A percentile compares a stretch with the other conserved stretches of the same genome.
Evolutionary conservation across 73 alveolate genomes (phyloP).

Genomic region (Urostyla sp.): DNA sequence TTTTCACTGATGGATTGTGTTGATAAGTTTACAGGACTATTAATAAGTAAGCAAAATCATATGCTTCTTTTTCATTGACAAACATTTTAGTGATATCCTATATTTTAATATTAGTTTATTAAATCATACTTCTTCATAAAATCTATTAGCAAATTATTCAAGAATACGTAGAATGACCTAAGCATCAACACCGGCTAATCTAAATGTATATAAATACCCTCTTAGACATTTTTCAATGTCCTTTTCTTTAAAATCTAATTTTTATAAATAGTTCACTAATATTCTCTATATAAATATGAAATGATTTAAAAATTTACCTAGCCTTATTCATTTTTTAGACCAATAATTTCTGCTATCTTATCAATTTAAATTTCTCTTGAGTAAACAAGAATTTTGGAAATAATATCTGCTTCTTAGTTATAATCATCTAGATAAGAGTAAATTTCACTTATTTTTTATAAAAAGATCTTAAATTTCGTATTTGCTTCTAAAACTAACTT

Average conservation of each 20-base stretch:
- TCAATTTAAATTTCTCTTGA: conserved; percentile 52
- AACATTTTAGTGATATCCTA: conserved; percentile 5
- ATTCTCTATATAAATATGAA: neutral
- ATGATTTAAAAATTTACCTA: neutral
- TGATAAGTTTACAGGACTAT: conserved; percentile 68
- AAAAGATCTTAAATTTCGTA: conserved; percentile 13
- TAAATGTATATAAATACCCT: conserved; percentile 40
- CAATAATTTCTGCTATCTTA: conserved; percentile 58
- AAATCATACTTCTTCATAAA: conserved; percentile 30
- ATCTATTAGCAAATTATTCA: conserved; percentile 50
- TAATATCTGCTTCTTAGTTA: conserved; percentile 3
- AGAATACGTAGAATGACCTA: conserved; percentile 57
- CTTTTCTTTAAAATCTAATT: conserved; percentile 3
- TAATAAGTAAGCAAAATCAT: conserved; percentile 61
- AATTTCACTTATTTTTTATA: conserved; percentile 4
- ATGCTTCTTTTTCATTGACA: conserved; percentile 51
- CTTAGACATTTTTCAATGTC: conserved; percentile 51
- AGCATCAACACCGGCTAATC: conserved; percentile 72
- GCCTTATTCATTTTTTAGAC: conserved; percentile 51
- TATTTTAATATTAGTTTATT: neutral
- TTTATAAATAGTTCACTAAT: neutral
- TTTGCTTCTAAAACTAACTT: conserved; percentile 4
- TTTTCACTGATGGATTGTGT: conserved; percentile 62
- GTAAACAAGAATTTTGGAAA: conserved; percentile 45
- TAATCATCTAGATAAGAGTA: conserved; percentile 32